Conservation (phyloP, 108 stramenopile species). For the Nitzschia sp. region DNA sequence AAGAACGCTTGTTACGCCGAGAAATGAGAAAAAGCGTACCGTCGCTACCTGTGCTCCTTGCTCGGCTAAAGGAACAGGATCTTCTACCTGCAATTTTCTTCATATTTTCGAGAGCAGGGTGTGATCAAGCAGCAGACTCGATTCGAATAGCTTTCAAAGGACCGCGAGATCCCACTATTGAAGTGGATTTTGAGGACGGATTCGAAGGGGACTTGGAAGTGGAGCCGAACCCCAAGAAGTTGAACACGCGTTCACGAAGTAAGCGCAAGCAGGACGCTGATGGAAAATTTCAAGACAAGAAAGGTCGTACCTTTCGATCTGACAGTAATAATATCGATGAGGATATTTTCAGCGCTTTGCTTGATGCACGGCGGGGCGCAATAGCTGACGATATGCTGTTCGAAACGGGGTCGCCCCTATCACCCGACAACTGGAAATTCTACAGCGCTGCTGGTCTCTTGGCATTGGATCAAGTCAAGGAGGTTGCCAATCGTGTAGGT, state of each 20-base stretch:
- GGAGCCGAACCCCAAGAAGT: conserved; percentile 2
- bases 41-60: conserved; percentile 60
- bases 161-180: conserved; percentile 32
- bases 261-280: conserved; percentile 34
- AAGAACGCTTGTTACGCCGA: conserved; percentile 61
- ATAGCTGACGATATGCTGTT: conserved; percentile 22
- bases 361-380: conserved; percentile 25
- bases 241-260: conserved; percentile 15
- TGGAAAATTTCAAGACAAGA: conserved; percentile 41
- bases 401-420: conserved; percentile 50
- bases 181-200: conserved; percentile 22
- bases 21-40: conserved; percentile 79
- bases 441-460: conserved; percentile 76
- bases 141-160: conserved; percentile 50
- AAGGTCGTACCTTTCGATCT: conserved; percentile 70
- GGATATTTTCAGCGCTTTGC: conserved; percentile 32
- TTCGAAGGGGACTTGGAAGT: neutral
- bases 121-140: conserved; percentile 82
- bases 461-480: conserved; percentile 47
- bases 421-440: conserved; percentile 56
- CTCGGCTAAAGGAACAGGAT: conserved; percentile 62
- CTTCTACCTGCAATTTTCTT: conserved; percentile 93
- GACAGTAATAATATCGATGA: conserved; percentile 49
- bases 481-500: conserved; percentile 64
- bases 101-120: conserved; percentile 90